phyloP scores from a whole-genome alignment of 1,284 basidiomycete genomes.

The Apiotrichum laibachii region DNA sequence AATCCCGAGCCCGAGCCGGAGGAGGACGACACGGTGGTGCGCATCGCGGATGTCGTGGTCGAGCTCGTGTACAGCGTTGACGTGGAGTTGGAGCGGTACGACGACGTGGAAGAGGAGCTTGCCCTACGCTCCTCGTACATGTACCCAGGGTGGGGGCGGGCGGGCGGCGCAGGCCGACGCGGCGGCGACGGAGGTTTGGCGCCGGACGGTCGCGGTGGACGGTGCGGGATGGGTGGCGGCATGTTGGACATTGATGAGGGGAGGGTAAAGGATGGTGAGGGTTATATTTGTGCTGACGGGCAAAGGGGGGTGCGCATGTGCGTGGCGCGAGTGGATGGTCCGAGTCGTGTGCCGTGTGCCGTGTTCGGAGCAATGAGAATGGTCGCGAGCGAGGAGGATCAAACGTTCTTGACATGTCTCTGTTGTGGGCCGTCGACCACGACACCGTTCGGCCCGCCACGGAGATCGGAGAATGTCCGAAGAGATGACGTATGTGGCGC shows the following conservation, averaged over 20 bases:
- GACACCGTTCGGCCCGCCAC: too few species aligned
- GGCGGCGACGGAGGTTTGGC: not conserved
- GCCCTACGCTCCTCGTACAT: not conserved
- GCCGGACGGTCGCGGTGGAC: constrained; percentile 3
- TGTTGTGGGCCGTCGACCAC: too few species aligned
- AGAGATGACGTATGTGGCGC: too few species aligned
- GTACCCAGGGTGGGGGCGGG: constrained; percentile 1
- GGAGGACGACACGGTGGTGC: not conserved
- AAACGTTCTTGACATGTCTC: too few species aligned
- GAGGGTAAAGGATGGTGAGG: not conserved
- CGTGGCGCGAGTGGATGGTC: too few species aligned
- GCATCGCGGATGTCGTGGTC: not conserved
- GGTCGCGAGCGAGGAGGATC: too few species aligned
- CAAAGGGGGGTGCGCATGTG: too few species aligned
- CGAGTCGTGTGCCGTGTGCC: too few species aligned
- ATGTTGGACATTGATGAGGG: constrained; percentile 10
- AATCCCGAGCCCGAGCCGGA: not conserved
- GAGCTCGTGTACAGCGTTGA: not conserved
- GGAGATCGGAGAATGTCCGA: too few species aligned
- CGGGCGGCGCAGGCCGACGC: not conserved
- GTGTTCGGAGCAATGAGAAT: too few species aligned
- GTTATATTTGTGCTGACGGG: not conserved
- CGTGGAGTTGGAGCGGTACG: too few species aligned
- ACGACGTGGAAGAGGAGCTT: too few species aligned
- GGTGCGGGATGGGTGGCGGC: constrained; percentile 6